Evolutionary conservation across 2,329 filamentous ascomycete species (phyloP), one percentile per base, ranked within the genome.

Genomic region (Colletotrichum scovillei): DNA sequence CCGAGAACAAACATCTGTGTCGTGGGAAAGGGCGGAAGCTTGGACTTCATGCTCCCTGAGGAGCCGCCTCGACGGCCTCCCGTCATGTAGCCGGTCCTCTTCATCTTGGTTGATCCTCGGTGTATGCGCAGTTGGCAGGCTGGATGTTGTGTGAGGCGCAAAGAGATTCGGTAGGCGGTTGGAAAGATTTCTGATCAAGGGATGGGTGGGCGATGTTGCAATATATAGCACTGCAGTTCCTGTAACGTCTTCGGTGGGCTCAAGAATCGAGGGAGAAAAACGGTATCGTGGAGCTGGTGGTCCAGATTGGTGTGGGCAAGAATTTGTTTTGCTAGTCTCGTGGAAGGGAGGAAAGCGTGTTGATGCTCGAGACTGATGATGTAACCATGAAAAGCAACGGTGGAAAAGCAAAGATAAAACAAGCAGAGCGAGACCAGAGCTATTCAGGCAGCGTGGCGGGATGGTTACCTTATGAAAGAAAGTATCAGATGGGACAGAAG

Each of bases 1-100:
- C 85, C 85, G 14, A 87, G 79, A 65, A 89, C 86, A 77, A 88
- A 85, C 84, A 89, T 85, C 77, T 89, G 88, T 76, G 80, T 78
- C 53, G 79, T 76, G 62, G 85, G 84, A 64, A 85, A 85, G 6
- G 82, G 79, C 32, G 80, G 72, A 49, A 42, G 26, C 57, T 53
- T 55, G 16, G 65, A 42, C 28, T 58, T 73, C 46, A 42, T 73
- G 68, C 26, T 56, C 63, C 62, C 62, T 24, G 59, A 64, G 62
- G 69, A 72, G 62, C 55, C 38, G 32, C 26, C 68, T 53, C 68
- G 62, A 32, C 32, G 68, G 71, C 71, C 62, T 52, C 67, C 57
- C 57, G 74, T 75, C 74, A 70, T 70, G 60, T 75, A 75, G 24
- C 62, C 73, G 52, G 67, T 57, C 56, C 72, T 72, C 66, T 72